Percentiles rank a stretch among this genome's conserved stretches.
phyloP scores from a whole-genome alignment of 2,329 filamentous ascomycete species.

The Alternaria triticina region DNA sequence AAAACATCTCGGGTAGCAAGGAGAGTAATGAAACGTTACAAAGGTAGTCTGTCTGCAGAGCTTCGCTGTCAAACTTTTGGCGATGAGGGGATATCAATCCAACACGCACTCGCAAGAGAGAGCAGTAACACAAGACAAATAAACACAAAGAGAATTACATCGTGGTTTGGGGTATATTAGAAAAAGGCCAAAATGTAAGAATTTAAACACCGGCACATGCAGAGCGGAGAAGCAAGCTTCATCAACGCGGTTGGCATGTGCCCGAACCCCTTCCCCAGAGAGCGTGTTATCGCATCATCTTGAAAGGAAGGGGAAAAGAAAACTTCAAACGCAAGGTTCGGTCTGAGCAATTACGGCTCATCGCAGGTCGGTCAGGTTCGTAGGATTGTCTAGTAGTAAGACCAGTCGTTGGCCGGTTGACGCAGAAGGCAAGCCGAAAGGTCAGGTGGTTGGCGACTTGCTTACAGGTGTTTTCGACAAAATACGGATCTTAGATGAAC shows the following conservation, averaged over 20 bases:
- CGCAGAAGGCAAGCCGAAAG: conserved; percentile 54
- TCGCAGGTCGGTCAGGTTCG: conserved; percentile 39
- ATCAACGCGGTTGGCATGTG: conserved; percentile 45
- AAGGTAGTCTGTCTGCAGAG: conserved; percentile 1
- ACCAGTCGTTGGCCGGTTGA: conserved; percentile 40
- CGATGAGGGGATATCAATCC: conserved; percentile 47
- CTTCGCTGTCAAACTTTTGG: conserved; percentile 22
- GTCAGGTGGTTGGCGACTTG: conserved; percentile 48
- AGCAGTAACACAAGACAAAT: conserved; percentile 43
- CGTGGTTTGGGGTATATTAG: conserved; percentile 17
- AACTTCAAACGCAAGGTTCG: conserved; percentile 49
- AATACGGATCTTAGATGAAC: conserved; percentile 49
- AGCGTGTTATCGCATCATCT: conserved; percentile 44
- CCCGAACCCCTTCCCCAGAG: conserved; percentile 33
- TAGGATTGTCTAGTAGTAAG: conserved; percentile 19
- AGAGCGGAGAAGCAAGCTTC: conserved; percentile 43
- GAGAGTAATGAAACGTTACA: neutral
- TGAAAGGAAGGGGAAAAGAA: conserved; percentile 29
- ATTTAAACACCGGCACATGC: conserved; percentile 46
- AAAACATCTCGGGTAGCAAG: conserved; percentile 4
- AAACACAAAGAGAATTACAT: conserved; percentile 44
- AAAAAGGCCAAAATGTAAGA: conserved; percentile 29
- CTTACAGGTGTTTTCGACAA: conserved; percentile 2
- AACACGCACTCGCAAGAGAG: conserved; percentile 44
- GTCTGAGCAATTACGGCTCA: conserved; percentile 53